Evolutionary conservation across 1,284 basidiomycete species (phyloP), one percentile per base, ranked within the genome.

Genomic region (Caloboletus firmus): DNA sequence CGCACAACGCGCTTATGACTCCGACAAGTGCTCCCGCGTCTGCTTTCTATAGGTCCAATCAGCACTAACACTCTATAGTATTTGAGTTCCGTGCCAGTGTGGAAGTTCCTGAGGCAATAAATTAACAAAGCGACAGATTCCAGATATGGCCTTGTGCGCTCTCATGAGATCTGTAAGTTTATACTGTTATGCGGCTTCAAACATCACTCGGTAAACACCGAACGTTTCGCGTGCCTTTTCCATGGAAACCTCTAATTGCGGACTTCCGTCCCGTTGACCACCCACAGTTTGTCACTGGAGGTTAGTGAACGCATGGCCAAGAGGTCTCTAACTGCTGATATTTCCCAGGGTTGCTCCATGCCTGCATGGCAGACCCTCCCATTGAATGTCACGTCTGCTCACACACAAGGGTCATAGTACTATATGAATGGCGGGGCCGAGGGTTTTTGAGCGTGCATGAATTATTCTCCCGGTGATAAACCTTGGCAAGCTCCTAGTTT

Each of bases 21-120:
- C 24, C 50, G 31, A 53, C 46, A 28, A 37, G n/a, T 49, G 39
- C 39, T 49, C 31, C 30, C 41, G 18, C 35, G 22, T 20, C 48
- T 43, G 12, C 32, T 39, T 56, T 46, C 35, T n/a, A 49, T 46
- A 43, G 41, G n/a, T 47, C 32, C 35, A 44, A 45, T 52, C 34
- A 36, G 31, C 17, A 22, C 26, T 52, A 28, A 55, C 26, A 30
- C 92, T 91, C 58, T 82, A 82, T 63, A 96, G 83, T 60, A 97
- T 81, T 67, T 91, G 90, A 53, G 7, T 40, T 60, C 13, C 22
- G 15, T n/a, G 11, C 20, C 34, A 26, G n/a, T n/a, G 36, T 45
- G 24, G 22, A 35, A 30, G 17, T 37, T 31, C 30, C 17, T 44
- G 43, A 60, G 48, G n/a, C n/a, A 12, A 45, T 36, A 40, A n/a